Evolutionary conservation across 805 yeast genomes (phyloP).

Genomic region (Metschnikowia proteae): DNA sequence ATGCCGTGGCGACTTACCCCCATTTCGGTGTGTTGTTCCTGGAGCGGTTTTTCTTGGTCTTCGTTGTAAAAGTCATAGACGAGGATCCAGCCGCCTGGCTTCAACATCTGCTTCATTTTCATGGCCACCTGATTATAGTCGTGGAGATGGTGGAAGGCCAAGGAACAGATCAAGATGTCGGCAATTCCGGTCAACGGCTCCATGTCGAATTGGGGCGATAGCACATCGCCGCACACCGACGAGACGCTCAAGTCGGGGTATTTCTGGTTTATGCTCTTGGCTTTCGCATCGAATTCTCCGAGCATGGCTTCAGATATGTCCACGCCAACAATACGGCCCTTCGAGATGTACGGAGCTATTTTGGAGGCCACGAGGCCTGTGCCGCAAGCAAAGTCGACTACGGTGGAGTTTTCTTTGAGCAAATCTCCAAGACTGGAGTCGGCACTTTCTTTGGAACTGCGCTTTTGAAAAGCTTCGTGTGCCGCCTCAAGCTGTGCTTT

Average conservation of each 20-base stretch:
- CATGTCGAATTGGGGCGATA: conserved; percentile 15
- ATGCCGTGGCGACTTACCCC: conserved; percentile 10
- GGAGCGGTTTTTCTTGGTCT: conserved; percentile 6
- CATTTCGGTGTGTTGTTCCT: background rate
- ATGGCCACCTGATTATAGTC: conserved; percentile 27
- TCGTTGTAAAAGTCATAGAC: conserved; percentile 39
- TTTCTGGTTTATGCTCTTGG: background rate
- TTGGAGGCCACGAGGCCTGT: conserved; percentile 34
- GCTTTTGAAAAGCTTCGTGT: background rate
- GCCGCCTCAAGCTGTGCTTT: background rate
- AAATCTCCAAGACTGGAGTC: conserved; percentile 5
- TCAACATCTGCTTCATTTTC: conserved; percentile 31
- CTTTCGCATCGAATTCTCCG: conserved; percentile 12
- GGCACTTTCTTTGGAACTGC: conserved; percentile 10
- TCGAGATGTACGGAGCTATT: conserved; percentile 27
- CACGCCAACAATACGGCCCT: conserved; percentile 29
- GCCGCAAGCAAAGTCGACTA: conserved; percentile 45
- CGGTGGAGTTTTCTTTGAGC: conserved; percentile 21
- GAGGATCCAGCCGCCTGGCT: conserved; percentile 31
- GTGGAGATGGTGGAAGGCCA: conserved; percentile 39
- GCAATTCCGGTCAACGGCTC: conserved; percentile 17
- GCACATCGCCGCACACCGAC: conserved; percentile 23
- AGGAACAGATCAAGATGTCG: conserved; percentile 32
- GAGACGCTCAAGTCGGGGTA: conserved; percentile 13
- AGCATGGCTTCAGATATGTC: conserved; percentile 32